phyloP scores from a whole-genome alignment of 495 filamentous ascomycete genomes.

The Podospora tetraspora region DNA sequence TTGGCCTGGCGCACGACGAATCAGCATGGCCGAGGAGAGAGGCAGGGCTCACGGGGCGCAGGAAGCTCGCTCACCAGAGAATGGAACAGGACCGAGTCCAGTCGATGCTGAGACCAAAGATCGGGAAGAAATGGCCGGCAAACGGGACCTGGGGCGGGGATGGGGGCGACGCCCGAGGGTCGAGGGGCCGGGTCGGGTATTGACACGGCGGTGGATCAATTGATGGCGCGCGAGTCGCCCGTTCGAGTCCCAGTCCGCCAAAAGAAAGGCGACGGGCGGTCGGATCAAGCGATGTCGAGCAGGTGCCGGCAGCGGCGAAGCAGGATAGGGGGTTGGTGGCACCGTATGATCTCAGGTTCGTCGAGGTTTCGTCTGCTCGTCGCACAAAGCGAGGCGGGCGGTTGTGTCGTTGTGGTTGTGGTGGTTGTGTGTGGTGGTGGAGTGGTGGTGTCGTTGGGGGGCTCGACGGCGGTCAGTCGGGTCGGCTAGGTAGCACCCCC shows the following conservation, averaged over 20 bases:
- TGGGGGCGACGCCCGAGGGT: not conserved
- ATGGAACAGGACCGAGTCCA: not conserved
- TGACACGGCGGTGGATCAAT: not conserved
- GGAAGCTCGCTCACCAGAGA: not conserved
- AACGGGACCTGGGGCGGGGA: not conserved
- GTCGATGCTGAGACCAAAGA: not conserved
- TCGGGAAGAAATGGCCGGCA: not conserved
- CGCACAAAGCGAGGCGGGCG: not conserved
- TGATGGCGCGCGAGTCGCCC: not conserved
- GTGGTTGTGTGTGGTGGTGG: slow-evolving; percentile 1
- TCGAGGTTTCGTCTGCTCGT: not conserved
- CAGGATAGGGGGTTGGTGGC: not conserved
- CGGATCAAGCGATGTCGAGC: not conserved
- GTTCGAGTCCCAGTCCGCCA: not conserved
- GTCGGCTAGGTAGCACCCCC: not conserved
- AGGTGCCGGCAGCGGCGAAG: not conserved
- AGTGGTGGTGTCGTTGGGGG: not conserved
- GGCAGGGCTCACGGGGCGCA: not conserved
- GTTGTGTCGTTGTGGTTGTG: not conserved
- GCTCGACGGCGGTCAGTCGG: slow-evolving; percentile 5
- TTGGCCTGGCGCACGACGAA: not conserved
- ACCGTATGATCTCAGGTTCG: not conserved
- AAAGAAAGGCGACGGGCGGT: not conserved
- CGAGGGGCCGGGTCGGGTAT: not conserved
- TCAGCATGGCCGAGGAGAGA: not conserved